Base-by-base conservation (phyloP, 2,329 filamentous ascomycete genomes). In the Neonectria punicea region DNA sequence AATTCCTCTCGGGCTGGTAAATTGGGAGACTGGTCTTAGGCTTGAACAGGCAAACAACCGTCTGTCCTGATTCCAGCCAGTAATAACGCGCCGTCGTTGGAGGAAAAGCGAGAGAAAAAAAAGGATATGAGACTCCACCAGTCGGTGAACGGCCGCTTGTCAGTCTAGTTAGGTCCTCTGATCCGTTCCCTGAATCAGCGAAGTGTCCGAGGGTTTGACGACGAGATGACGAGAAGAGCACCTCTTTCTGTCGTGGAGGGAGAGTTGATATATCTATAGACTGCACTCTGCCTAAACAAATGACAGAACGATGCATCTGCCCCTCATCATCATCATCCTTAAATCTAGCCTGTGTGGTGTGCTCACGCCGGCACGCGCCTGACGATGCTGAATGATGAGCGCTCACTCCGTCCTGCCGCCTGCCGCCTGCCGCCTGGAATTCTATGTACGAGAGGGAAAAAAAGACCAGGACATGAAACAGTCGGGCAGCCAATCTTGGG, bases 401-500 rank as follows among this genome's bases (percentile, higher is more conserved):
- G 39, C 46, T 39, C 36, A 39, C 34, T 53, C 46, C 36, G 50
- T 51, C 51, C 41, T 60, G n/a, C 56, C 58, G 53, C 59, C 34
- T 60, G n/a, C 56, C 58, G 53, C 59, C 34, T 32, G 9, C 39
- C 28, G 16, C 25, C 47, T 50, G 28, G n/a, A 28, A 34, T 9
- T 34, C n/a, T 32, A 5, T 10, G 25, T 25, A 25, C 25, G 47
- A 10, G 28, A 9, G 28, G 4, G 28, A 9, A 5, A 25, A 47
- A 28, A 34, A 4, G 46, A 32, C 25, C 43, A 30, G 57, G 8
- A 14, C 25, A 39, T 11, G 13, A 50, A n/a, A 28, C 47, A 32
- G 47, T 28, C 4, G 13, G 32, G 60, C 58, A 62, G 60, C 72
- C 72, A 74, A 74, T 74, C 72, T 73, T 66, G 70, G 58, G 67